phyloP scores from a whole-genome alignment of 768 basidiomycete genomes.

The Dictyophora rubrovolvata region DNA sequence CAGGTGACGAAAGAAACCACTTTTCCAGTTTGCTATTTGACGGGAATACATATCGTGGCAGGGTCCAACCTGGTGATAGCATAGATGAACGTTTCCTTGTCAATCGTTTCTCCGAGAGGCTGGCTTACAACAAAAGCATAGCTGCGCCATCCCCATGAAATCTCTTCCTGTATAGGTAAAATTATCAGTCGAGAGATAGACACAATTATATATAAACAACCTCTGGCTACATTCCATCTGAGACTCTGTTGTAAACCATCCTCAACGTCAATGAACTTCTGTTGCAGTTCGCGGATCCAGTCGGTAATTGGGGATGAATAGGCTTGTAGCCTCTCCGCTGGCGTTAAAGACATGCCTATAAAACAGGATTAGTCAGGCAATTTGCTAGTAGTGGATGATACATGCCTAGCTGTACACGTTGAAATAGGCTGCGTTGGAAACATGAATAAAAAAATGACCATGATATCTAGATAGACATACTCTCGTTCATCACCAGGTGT shows the following conservation, averaged over 20 bases:
- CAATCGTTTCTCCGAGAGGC: slow-evolving; percentile 24
- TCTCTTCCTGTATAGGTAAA: slow-evolving; percentile 45
- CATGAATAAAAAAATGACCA: slow-evolving; percentile 34
- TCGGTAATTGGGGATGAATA: slow-evolving; percentile 60
- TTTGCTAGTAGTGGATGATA: background rate
- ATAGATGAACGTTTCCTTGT: background rate
- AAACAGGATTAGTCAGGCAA: background rate
- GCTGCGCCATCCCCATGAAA: slow-evolving; percentile 63
- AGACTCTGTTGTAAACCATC: slow-evolving; percentile 49
- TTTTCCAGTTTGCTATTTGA: slow-evolving; percentile 48
- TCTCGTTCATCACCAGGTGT: slow-evolving; percentile 55
- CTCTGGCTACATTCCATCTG: slow-evolving; percentile 36
- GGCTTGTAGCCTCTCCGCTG: slow-evolving; percentile 68
- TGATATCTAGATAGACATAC: slow-evolving; percentile 23
- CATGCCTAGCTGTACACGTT: slow-evolving; percentile 66
- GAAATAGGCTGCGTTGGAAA: slow-evolving; percentile 12
- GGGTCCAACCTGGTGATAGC: slow-evolving; percentile 3
- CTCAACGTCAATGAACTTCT: slow-evolving; percentile 44
- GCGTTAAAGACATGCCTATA: slow-evolving; percentile 2
- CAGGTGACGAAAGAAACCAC: slow-evolving; percentile 24
- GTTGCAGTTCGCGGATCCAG: slow-evolving; percentile 54
- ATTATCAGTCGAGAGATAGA: background rate
- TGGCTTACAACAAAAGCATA: slow-evolving; percentile 52
- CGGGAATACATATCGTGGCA: slow-evolving; percentile 36
- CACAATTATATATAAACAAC: background rate